Base-by-base conservation (phyloP, 495 filamentous ascomycete genomes). In the Penicillium antarcticum region DNA sequence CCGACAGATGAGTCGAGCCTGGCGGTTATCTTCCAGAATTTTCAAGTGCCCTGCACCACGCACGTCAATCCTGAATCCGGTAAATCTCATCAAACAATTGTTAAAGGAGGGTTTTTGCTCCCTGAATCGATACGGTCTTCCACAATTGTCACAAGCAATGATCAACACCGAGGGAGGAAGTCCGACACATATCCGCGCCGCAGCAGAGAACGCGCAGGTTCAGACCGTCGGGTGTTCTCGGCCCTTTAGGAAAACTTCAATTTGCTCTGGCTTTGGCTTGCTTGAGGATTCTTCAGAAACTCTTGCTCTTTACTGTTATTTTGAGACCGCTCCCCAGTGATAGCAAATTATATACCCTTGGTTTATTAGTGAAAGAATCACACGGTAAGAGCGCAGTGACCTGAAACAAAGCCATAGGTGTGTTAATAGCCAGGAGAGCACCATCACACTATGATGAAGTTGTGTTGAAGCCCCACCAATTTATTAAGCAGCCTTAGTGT, bases 11-110 rank as follows among this genome's bases (percentile, higher is more conserved):
- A 41, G 24, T 29, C 55, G 26, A 33, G 51, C 12, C 48, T 46
- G 37, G 55, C 51, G 16, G 18, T 50, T 17, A 50, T 58, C 6
- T 58, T 58, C 35, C 50, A 58, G 35, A 53, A 58, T 33, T 53
- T 50, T 29, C 38, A 58, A 48, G 35, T 33, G 36, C 11, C 6
- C 8, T 58, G 50, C 46, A 26, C 6, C 12, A 16, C 23, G 13
- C n/a, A 8, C 29, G 31, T 45, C 42, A 17, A 32, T 18, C 40
- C 40, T 13, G 31, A 31, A 26, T 16, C 23, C 19, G 50, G 33
- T 34, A 21, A 4, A 17, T 21, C 12, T 7, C 7, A 41, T 8
- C 1, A 40, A 5, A 12, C 44, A 17, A 32, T 58, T 33, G 42
- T 58, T 12, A 58, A 53, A 32, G 55, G 21, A 2, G 55, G 55